phyloP scores from a whole-genome alignment of 2,329 filamentous ascomycete species.

The Penicillium sclerotigenum region DNA sequence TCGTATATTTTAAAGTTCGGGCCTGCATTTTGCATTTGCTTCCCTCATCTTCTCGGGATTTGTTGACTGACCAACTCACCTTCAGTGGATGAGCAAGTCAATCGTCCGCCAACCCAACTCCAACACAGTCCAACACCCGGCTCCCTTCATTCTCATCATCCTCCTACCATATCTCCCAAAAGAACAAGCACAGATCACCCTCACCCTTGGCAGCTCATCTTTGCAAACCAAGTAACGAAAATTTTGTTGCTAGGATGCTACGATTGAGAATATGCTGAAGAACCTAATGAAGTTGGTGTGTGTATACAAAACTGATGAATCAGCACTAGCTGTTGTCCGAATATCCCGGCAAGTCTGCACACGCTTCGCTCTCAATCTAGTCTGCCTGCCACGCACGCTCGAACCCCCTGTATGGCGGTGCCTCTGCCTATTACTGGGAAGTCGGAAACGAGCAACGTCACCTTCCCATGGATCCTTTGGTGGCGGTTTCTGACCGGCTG shows the following conservation, averaged over 20 bases:
- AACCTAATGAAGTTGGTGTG: too few relatives aligned
- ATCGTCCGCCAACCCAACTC: neutral
- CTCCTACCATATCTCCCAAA: neutral
- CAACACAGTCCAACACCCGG: neutral
- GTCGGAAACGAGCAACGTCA: slow-evolving; percentile 63
- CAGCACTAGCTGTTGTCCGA: neutral
- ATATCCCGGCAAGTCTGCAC: neutral
- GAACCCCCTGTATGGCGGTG: slow-evolving; percentile 69
- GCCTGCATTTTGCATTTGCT: neutral
- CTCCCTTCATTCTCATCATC: neutral
- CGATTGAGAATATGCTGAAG: neutral
- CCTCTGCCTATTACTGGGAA: slow-evolving; percentile 71
- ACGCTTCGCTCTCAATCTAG: slow-evolving; percentile 17
- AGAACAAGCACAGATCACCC: neutral
- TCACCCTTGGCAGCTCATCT: neutral
- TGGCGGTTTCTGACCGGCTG: slow-evolving; percentile 64
- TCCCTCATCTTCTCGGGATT: neutral
- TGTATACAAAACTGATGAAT: neutral
- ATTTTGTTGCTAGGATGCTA: neutral
- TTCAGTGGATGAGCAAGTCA: neutral
- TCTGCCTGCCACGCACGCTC: slow-evolving; percentile 63
- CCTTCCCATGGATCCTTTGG: slow-evolving; percentile 56
- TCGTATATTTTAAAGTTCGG: neutral
- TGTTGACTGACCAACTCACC: neutral
- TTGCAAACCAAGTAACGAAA: neutral